Base-by-base conservation (phyloP, 2,329 filamentous ascomycete genomes). In the Ceratocystis albifundus region DNA sequence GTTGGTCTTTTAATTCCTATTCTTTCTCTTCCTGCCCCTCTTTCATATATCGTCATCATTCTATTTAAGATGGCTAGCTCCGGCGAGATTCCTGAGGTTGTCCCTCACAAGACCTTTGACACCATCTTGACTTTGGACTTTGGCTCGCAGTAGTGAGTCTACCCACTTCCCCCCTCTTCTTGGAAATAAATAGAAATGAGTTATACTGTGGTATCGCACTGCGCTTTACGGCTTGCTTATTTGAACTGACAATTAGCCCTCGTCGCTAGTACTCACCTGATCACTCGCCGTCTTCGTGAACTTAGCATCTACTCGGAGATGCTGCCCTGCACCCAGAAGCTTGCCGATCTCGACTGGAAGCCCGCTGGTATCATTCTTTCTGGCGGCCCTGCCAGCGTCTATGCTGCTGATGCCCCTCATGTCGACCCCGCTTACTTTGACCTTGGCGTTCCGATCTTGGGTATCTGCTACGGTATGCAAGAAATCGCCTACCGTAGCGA, bases 281-380 rank as follows among this genome's bases (percentile, higher is more conserved):
- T 92, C 72, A 85, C 85, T 8, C 81, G 89, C 65, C 84, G 89
- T 44, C 81, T 95, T 32, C 83, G 90, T 71, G 84, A 88, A 71
- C 82, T 95, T 76, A 88, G 87, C 78, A 83, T 95, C 74, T 96
- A 89, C 79, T 85, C 85, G 69, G 91, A 96, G 78, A 88, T 96
- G 86, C 84, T 95, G 55, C 89, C 89, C 25, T 96, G 91, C 77
- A 95, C 88, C 59, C 86, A 88, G 72, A 93, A 93, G 79, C 76
- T 95, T 25, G 78, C 83, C 5, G 89, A 94, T 66, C 81, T 96
- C 44, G 74, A 80, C 61, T 96, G 83, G 80, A 90, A 85, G 73
- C 93, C 93, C 22, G 88, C 88, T 73, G 93, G 92, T 71, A 85
- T 97, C 70, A 88, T 96, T 66, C 68, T 78, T 10, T 75, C 73